These are phyloP conservation scores for Pseudotsuga menziesii DNA, from an alignment of 75 land plant genomes.

Conservation along the genomic window DNA sequence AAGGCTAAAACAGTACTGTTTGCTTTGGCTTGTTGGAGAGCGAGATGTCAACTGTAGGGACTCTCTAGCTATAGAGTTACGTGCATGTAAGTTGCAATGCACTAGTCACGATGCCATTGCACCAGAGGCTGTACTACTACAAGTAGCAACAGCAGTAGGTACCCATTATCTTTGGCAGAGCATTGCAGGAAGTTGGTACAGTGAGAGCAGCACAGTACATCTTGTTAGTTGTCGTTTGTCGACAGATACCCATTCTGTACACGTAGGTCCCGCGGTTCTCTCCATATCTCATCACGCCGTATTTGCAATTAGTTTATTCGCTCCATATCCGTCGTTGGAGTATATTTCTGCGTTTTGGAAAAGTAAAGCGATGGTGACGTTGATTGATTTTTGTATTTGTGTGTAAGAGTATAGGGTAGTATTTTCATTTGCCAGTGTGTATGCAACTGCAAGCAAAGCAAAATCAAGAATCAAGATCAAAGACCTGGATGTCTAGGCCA, in stretches of 20 bases:
- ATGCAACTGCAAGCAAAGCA: no score
- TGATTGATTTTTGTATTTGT: conserved; percentile 2
- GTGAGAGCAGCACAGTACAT: background rate
- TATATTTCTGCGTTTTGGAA: conserved; percentile 9
- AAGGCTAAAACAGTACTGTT: background rate
- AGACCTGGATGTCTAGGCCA: no score
- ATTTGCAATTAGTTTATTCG: background rate
- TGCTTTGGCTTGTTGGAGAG: background rate
- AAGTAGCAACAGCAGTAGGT: background rate
- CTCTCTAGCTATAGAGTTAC: background rate
- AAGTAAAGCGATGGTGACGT: background rate
- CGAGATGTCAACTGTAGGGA: conserved; percentile 6
- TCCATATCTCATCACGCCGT: background rate
- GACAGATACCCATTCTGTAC: conserved; percentile 1
- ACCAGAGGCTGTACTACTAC: background rate
- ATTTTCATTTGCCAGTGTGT: background rate
- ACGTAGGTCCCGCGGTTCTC: background rate
- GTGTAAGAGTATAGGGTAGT: background rate
- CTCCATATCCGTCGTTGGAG: background rate
- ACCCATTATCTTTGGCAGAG: background rate
- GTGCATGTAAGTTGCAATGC: background rate
- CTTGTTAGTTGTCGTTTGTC: conserved; percentile 3
- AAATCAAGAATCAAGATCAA: no score
- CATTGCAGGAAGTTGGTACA: background rate
- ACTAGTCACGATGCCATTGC: background rate